phyloP scores from a whole-genome alignment of 352 stramenopile genomes.

The Phytopythium vexans region DNA sequence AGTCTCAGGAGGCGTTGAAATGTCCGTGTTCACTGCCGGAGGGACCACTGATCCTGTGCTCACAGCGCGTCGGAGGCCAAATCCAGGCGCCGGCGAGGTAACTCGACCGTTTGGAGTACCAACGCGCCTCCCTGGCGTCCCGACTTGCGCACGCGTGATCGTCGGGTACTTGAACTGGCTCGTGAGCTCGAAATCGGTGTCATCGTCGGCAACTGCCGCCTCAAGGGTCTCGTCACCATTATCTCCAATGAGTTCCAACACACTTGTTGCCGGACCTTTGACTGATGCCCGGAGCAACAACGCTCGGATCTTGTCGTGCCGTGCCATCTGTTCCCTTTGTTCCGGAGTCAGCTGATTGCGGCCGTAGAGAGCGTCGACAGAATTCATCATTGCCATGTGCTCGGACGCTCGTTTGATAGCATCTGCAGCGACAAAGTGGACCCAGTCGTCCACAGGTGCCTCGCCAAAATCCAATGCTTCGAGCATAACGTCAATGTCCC shows the following conservation, averaged over 20 bases:
- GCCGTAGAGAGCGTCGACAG: conserved; percentile 9
- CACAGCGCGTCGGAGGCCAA: not conserved
- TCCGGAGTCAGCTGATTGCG: not conserved
- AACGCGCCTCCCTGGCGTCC: conserved; percentile 2
- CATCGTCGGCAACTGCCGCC: conserved; percentile 19
- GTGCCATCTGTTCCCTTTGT: not conserved
- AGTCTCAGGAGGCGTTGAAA: not conserved
- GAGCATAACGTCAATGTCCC: conserved; percentile 40
- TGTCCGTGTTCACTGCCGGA: not conserved
- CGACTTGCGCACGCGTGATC: conserved; percentile 8
- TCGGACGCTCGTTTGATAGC: not conserved
- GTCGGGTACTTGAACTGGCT: conserved; percentile 23
- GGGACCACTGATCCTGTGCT: conserved; percentile 1
- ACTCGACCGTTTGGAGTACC: conserved; percentile 6
- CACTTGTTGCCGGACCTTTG: conserved; percentile 5
- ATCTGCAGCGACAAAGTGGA: conserved; percentile 22
- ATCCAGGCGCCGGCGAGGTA: not conserved
- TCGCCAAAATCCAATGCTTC: conserved; percentile 35
- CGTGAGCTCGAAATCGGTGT: conserved; percentile 25
- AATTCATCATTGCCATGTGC: conserved; percentile 15
- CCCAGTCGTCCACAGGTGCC: conserved; percentile 37
- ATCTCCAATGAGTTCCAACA: conserved; percentile 25
- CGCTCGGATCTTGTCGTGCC: conserved; percentile 15
- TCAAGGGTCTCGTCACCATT: conserved; percentile 31
- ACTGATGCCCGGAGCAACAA: conserved; percentile 16